Percentiles rank a stretch among this genome's conserved stretches.
phyloP scores from a whole-genome alignment of 75 land plant species.

The Cunninghamia lanceolata region DNA sequence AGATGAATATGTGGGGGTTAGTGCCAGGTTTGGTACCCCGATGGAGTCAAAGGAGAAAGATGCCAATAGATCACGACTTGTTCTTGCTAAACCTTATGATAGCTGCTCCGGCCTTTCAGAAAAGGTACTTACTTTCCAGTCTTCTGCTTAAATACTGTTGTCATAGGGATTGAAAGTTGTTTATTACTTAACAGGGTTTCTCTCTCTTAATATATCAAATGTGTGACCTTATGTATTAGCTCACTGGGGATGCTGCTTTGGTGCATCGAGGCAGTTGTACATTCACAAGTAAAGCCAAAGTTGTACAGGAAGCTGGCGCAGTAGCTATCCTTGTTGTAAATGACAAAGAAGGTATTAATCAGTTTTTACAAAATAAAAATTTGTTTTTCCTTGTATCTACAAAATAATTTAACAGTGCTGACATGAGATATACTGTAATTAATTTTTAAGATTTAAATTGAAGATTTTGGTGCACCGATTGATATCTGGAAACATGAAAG shows the following conservation, averaged over 20 bases:
- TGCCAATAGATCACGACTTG: slow-evolving; percentile 52
- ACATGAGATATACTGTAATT: not conserved
- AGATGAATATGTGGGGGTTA: slow-evolving; percentile 75
- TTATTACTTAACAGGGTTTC: not conserved
- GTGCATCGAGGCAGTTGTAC: slow-evolving; percentile 84
- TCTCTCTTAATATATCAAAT: not conserved
- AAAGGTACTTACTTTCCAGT: slow-evolving; percentile 32
- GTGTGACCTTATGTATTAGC: slow-evolving; percentile 22
- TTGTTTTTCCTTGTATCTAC: not conserved
- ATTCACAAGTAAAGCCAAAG: slow-evolving; percentile 83
- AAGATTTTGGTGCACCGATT: not conserved
- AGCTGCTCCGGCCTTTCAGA: slow-evolving; percentile 43
- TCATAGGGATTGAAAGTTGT: not conserved
- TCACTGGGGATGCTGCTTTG: slow-evolving; percentile 55
- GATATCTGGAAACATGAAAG: not conserved
- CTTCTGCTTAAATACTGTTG: not conserved
- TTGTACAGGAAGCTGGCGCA: slow-evolving; percentile 85
- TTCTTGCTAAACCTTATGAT: slow-evolving; percentile 63
- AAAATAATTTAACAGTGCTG: not conserved
- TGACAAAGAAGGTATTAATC: slow-evolving; percentile 57
- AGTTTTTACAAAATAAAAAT: not conserved
- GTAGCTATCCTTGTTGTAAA: slow-evolving; percentile 74
- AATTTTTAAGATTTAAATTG: not conserved
- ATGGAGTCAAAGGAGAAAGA: slow-evolving; percentile 69
- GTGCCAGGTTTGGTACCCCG: slow-evolving; percentile 83